A percentile compares a stretch with the other conserved stretches of the same genome.
Conservation (phyloP, 1,139 yeast species). For the Candida sp. region DNA sequence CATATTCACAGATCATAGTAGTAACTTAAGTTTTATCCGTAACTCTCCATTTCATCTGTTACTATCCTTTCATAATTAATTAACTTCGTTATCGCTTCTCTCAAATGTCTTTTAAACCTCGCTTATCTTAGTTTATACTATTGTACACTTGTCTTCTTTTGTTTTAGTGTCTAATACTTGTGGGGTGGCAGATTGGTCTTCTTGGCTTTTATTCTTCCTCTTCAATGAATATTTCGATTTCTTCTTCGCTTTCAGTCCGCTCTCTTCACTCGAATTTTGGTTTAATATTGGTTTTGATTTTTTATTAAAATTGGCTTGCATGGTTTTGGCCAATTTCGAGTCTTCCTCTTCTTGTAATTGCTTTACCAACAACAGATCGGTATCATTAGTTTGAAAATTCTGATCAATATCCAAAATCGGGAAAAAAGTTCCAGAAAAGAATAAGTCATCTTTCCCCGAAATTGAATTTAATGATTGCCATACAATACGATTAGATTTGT, state of each 20-base stretch:
- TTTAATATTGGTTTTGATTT: background rate
- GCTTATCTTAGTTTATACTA: background rate
- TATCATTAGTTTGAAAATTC: constrained; percentile 11
- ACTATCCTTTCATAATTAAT: too few relatives aligned
- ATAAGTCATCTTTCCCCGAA: constrained; percentile 63
- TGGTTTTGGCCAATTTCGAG: constrained; percentile 43
- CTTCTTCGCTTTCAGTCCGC: background rate
- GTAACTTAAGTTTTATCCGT: too few relatives aligned
- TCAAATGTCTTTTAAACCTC: background rate
- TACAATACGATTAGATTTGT: constrained; percentile 45
- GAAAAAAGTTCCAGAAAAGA: constrained; percentile 59
- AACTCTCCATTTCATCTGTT: too few relatives aligned
- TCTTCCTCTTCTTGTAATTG: constrained; percentile 66
- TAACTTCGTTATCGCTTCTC: background rate
- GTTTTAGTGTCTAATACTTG: constrained; percentile 4
- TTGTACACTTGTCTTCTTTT: constrained; percentile 1
- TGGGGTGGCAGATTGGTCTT: constrained; percentile 11
- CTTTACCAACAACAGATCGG: constrained; percentile 47
- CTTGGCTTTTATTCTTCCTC: background rate
- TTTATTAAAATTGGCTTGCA: constrained; percentile 30
- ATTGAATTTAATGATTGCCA: constrained; percentile 77
- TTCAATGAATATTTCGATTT: background rate
- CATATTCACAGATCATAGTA: background rate
- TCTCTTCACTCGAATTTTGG: background rate
- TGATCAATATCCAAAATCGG: constrained; percentile 27